Evolutionary conservation across 257 asterid genomes (phyloP), one percentile per base, ranked within the genome.

Genomic region (Primulina huaijiensis): DNA sequence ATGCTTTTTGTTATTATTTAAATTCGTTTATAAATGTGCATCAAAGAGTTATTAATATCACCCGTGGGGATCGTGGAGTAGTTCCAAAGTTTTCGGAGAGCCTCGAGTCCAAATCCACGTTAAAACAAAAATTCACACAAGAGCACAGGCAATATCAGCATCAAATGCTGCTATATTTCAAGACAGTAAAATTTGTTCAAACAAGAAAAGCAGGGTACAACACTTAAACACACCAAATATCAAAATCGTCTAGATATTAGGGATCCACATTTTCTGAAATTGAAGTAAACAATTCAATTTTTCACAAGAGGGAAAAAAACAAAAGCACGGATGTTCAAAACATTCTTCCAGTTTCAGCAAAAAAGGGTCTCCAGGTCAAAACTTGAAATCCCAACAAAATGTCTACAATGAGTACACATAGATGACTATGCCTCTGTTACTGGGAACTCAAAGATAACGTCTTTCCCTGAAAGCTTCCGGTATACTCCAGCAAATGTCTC

Each of bases 391-490:
- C 56, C 20, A 8, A 46, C 6, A 46, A 46, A 1, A 9, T 3
- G 53, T 43, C 17, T 43, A 43, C 53, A 43, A 43, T 11, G 19
- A 46, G 56, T 46, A 4, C 8, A 4, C 8, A 16, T 46, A 46
- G 56, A 46, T 46, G 20, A 1, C 16, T 16, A 46, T 46, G 19
- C 19, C 19, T 75, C 77, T 8, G 72, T 38, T 59, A 72, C 30
- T n/a, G 83, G 86, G 60, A 68, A 82, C 52, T 82, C 86, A 64
- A 82, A 82, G 75, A 82, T 79, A 6, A 82, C 86, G 71, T 82
- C 86, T 64, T 76, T 78, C 52, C 86, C 86, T 8, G 84, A 79
- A 55, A 82, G 86, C 80, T 79, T 82, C 67, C 86, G 63, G 80
- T 79, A 82, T 57, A 79, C 86, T 16, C 79, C 86, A 34, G 80